These are phyloP conservation scores for Zoysia matrella DNA, from an alignment of 202 grass and related monocot species.

Conservation along the genomic window DNA sequence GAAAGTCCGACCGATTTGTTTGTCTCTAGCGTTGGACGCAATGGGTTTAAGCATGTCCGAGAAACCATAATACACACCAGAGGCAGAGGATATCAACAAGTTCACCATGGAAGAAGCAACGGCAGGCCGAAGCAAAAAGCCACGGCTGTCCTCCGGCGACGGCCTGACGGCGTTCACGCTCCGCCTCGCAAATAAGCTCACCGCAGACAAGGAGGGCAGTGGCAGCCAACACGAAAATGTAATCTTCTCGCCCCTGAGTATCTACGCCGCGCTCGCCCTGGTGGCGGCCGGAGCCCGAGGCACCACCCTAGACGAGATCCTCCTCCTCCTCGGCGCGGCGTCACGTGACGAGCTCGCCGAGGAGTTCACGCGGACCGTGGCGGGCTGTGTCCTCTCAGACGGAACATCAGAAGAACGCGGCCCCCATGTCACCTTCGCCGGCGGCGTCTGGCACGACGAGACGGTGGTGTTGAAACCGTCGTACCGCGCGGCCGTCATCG, in stretches of 20 bases:
- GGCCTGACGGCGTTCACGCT: not conserved
- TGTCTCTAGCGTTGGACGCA: not conserved
- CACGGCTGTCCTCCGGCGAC: not conserved
- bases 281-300: not conserved
- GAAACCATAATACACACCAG: not conserved
- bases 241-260: constrained; percentile 11
- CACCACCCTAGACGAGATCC: not conserved
- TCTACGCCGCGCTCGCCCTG: not conserved
- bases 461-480: not conserved
- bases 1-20: not conserved
- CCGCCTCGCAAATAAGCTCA: not conserved
- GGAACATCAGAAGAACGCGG: not conserved
- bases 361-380: not conserved
- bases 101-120: not conserved
- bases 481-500: not conserved
- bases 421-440: not conserved
- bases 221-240: not conserved
- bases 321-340: constrained; percentile 4
- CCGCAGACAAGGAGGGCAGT: not conserved
- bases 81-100: too few species aligned
- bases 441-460: constrained; percentile 1
- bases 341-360: not conserved
- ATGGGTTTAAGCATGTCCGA: not conserved
- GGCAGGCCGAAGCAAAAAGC: not conserved
- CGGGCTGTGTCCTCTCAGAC: not conserved